These are phyloP conservation scores for Blastocystis sp. DNA, from an alignment of 352 stramenopile species.

Conservation along the genomic window DNA sequence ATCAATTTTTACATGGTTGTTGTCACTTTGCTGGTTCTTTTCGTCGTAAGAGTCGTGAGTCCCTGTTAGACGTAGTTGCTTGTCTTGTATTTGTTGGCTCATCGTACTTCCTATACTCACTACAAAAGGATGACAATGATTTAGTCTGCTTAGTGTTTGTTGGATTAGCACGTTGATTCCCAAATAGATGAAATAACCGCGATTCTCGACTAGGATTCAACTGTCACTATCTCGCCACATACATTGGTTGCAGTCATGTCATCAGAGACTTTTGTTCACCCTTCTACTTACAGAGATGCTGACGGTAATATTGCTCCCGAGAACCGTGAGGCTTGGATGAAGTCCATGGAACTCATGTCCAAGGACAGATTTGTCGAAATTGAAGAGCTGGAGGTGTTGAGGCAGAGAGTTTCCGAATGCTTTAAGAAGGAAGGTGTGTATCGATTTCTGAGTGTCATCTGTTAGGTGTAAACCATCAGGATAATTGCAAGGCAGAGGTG, in stretches of 20 bases:
- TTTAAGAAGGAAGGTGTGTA: slow-evolving; percentile 57
- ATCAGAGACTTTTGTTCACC: slow-evolving; percentile 46
- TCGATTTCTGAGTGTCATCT: not conserved
- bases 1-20: not conserved
- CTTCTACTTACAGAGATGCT: slow-evolving; percentile 48
- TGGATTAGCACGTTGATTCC: not conserved
- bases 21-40: not conserved
- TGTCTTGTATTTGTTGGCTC: not conserved
- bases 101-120: not conserved
- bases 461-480: slow-evolving; percentile 54
- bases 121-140: slow-evolving; percentile 20
- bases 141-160: slow-evolving; percentile 1
- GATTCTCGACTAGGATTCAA: not conserved
- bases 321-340: slow-evolving; percentile 45
- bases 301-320: slow-evolving; percentile 61
- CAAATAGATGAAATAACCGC: not conserved
- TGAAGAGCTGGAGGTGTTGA: slow-evolving; percentile 22
- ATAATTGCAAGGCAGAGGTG: slow-evolving; percentile 52
- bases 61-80: not conserved
- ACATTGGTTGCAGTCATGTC: not conserved
- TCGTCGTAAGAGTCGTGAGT: not conserved
- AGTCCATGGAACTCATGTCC: slow-evolving; percentile 37
- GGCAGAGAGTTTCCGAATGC: slow-evolving; percentile 47
- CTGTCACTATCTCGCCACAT: not conserved
- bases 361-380: slow-evolving; percentile 62